phyloP scores from a whole-genome alignment of 768 basidiomycete species.

The Hericium erinaceus region DNA sequence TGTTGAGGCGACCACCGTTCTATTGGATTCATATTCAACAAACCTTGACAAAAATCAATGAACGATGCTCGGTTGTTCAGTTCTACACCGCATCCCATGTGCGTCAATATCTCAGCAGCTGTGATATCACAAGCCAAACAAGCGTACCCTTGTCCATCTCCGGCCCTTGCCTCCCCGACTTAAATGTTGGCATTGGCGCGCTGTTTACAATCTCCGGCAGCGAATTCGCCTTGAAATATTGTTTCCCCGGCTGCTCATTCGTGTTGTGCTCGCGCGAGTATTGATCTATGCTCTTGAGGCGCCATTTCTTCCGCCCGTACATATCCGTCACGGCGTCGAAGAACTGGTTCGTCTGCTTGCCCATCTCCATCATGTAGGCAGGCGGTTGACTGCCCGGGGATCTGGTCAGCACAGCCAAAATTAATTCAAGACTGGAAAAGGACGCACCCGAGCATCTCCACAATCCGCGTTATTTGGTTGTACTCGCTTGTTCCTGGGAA shows the following conservation, averaged over 20 bases:
- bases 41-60: slow-evolving; percentile 94
- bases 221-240: slow-evolving; percentile 93
- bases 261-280: slow-evolving; percentile 93
- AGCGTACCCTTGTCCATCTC: slow-evolving; percentile 85
- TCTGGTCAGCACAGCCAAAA: slow-evolving; percentile 1
- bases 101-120: background rate
- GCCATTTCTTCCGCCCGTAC: slow-evolving; percentile 75
- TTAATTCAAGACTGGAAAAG: background rate
- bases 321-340: slow-evolving; percentile 75
- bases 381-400: slow-evolving; percentile 64
- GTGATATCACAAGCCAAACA: background rate
- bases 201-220: slow-evolving; percentile 94
- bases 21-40: slow-evolving; percentile 89
- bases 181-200: slow-evolving; percentile 85
- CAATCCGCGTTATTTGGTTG: slow-evolving; percentile 93
- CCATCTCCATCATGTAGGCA: slow-evolving; percentile 86
- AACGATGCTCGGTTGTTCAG: slow-evolving; percentile 90
- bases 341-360: slow-evolving; percentile 92
- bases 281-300: slow-evolving; percentile 86
- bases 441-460: slow-evolving; percentile 95
- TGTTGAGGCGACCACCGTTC: slow-evolving; percentile 97
- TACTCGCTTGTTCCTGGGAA: slow-evolving; percentile 99
- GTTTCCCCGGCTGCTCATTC: slow-evolving; percentile 96
- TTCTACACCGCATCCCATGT: slow-evolving; percentile 38
- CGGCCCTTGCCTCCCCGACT: slow-evolving; percentile 54